Conservation (phyloP, 1,284 basidiomycete species). For the Ganoderma multipileum region DNA sequence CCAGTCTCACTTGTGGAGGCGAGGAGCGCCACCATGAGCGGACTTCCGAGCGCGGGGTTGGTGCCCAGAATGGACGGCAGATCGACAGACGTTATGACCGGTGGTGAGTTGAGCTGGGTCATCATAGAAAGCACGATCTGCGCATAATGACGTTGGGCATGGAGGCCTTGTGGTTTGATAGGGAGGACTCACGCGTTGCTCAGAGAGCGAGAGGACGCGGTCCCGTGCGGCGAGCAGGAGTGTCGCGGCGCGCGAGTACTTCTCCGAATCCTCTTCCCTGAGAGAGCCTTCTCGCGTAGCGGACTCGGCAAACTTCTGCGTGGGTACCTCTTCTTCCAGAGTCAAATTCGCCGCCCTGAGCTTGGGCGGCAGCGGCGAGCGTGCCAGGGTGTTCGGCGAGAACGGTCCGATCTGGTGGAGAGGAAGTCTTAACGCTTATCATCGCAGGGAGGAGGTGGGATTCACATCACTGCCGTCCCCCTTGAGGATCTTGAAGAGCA, state of each 20-base stretch:
- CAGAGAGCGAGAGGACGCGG: conserved; percentile 72
- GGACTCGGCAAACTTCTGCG: conserved; percentile 47
- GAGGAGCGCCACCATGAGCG: conserved; percentile 65
- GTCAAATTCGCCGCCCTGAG: conserved; percentile 71
- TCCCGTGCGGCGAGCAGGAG: conserved; percentile 71
- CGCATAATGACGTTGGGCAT: conserved; percentile 7
- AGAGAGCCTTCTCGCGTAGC: conserved; percentile 9
- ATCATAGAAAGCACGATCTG: conserved; percentile 48
- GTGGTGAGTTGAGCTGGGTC: conserved; percentile 56
- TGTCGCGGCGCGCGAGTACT: conserved; percentile 60
- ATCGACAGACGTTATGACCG: conserved; percentile 71
- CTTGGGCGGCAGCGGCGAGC: conserved; percentile 73
- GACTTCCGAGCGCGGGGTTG: conserved; percentile 72
- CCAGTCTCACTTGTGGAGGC: conserved; percentile 38
- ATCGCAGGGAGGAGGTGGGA: conserved; percentile 20
- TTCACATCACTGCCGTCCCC: conserved; percentile 80
- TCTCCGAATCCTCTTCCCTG: conserved; percentile 40
- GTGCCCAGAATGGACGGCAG: conserved; percentile 66
- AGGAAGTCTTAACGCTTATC: conserved; percentile 2
- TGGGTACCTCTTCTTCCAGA: conserved; percentile 64
- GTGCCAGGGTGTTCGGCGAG: conserved; percentile 72
- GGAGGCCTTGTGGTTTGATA: background rate
- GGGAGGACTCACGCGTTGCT: conserved; percentile 63
- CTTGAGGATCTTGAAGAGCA: conserved; percentile 81
- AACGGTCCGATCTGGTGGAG: conserved; percentile 71